Base-by-base conservation (phyloP, 208 protist species). In the Naegleria lovaniensis region DNA sequence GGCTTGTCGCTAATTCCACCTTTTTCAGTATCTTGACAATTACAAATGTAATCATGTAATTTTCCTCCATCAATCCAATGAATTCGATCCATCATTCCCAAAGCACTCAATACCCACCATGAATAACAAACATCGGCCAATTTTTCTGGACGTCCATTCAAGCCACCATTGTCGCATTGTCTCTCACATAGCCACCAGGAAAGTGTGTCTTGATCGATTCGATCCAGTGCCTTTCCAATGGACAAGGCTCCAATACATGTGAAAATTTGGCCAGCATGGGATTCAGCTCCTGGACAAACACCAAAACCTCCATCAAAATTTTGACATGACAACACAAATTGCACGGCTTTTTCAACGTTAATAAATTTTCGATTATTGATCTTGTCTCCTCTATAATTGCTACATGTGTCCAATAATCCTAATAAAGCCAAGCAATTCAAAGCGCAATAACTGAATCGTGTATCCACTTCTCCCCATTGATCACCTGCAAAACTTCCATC, bases 261-360 rank as follows among this genome's bases (percentile, higher is more conserved):
- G 91, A 99, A 99, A 41, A 99, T 98, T 92, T 99, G 98, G 9
- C 98, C 98, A 6, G 98, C 97, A 93, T 99, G 98, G 79, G 96
- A 98, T 94, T 99, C 98, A 36, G 97, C 96, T 1, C 97, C 98
- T 16, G 97, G 98, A 11, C 95, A 92, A 40, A 96, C 95, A 13
- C 98, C 98, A 92, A 99, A 99, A 0, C 98, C 98, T 29, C 98
- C 99, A 94, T 99, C 99, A 96, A 99, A 99, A 94, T 99, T 99
- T 75, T 97, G 93, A 92, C 98, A 99, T 39, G 55, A 88, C 40
- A 98, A 85, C 7, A 99, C 94, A 94, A 97, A 99, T 19, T 93
- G 83, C 16, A 98, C 95, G 0, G 96, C 96, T 51, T 92, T 94
- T 55, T 97, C 93, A 25, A 98, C 90, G 91, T 99, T 93, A n/a